Evolutionary conservation across 257 asterid genomes (phyloP).

Genomic region (Primulina huaijiensis): DNA sequence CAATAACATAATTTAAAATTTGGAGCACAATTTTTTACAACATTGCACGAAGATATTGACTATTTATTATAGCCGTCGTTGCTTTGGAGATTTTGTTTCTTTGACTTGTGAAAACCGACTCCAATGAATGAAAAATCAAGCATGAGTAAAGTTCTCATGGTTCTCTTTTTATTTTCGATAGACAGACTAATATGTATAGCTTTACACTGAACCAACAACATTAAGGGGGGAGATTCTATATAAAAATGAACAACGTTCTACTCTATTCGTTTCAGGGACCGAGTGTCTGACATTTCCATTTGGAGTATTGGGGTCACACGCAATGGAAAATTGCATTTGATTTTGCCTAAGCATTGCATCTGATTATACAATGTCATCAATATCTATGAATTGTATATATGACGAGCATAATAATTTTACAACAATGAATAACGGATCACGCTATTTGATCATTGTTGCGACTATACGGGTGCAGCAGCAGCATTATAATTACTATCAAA

Average conservation of each 20-base stretch:
- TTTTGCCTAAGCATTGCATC: background rate
- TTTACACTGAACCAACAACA: background rate
- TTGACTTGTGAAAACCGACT: no score
- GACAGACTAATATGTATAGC: no score
- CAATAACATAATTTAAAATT: no score
- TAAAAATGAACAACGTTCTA: background rate
- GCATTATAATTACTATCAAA: conserved; percentile 33
- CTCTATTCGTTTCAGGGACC: background rate
- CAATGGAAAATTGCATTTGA: background rate
- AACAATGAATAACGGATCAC: background rate
- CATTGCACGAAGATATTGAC: no score
- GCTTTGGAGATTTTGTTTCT: no score
- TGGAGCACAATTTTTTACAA: no score
- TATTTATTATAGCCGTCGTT: no score
- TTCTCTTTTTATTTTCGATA: no score
- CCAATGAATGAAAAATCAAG: no score
- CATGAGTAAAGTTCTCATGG: no score
- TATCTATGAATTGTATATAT: background rate
- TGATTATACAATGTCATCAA: background rate
- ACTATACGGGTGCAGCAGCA: background rate
- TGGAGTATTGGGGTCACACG: background rate
- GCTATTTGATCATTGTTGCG: background rate
- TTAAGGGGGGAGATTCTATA: background rate
- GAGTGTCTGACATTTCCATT: background rate
- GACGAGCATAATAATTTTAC: background rate